phyloP scores from a whole-genome alignment of 768 basidiomycete genomes.

The Sporobolomyces phaffii region DNA sequence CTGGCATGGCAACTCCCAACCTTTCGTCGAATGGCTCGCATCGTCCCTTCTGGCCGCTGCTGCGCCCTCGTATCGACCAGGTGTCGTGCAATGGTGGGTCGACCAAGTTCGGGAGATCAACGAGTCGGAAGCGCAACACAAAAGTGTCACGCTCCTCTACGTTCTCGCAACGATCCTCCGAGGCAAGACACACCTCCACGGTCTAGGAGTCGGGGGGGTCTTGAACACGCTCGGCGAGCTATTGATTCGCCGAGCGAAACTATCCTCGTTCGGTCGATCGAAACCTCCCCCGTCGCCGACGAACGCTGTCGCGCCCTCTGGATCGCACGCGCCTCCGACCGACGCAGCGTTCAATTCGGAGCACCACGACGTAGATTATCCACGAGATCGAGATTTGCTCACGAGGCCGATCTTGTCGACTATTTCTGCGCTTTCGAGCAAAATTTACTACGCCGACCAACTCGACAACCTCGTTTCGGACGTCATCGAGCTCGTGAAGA shows the following conservation, averaged over 20 bases:
- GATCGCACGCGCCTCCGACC: neutral
- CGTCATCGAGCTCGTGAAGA: neutral
- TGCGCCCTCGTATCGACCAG: neutral
- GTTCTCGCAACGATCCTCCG: conserved; percentile 5
- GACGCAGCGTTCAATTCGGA: neutral
- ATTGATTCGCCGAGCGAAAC: conserved; percentile 3
- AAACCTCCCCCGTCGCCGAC: neutral
- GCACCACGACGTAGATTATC: neutral
- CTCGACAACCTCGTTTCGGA: conserved; percentile 23
- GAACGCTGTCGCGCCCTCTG: neutral
- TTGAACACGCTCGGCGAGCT: conserved; percentile 11
- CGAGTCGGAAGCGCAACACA: conserved; percentile 11
- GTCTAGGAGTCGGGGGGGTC: neutral
- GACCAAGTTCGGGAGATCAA: conserved; percentile 30
- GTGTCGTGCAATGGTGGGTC: conserved; percentile 22
- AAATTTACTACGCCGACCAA: conserved; percentile 24
- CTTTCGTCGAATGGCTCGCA: conserved; percentile 20
- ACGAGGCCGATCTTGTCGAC: conserved; percentile 11
- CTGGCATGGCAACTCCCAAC: conserved; percentile 6
- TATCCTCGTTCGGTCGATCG: neutral
- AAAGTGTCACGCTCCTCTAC: conserved; percentile 12
- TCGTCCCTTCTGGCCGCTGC: conserved; percentile 3
- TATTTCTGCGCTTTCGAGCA: conserved; percentile 2
- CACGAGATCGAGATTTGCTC: neutral
- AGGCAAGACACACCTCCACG: conserved; percentile 6